These are phyloP conservation scores for Pseudognaphalium luteoalbum DNA, from an alignment of 129 eudicot genomes.

Conservation along the genomic window DNA sequence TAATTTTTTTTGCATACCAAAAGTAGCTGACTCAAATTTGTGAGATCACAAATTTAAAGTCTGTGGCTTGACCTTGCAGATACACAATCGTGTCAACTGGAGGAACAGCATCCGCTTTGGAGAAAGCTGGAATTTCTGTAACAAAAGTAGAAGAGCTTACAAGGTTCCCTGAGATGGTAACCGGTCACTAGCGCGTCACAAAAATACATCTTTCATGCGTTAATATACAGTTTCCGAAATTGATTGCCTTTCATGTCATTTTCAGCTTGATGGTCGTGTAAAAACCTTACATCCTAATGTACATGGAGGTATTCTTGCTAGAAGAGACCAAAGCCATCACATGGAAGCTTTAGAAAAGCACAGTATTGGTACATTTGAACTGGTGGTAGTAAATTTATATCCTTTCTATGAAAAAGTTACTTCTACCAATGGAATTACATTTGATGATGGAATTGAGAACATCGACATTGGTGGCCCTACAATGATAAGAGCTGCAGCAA, in stretches of 20 bases:
- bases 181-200: neutral
- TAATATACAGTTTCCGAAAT: neutral
- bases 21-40: neutral
- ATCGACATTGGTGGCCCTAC: constrained; percentile 99
- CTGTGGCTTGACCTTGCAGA: constrained; percentile 37
- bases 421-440: constrained; percentile 54
- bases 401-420: constrained; percentile 93
- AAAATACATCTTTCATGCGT: constrained; percentile 9
- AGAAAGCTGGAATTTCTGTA: constrained; percentile 70
- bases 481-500: constrained; percentile 99
- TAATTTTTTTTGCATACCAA: neutral
- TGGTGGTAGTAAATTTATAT: constrained; percentile 90
- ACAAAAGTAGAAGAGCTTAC: constrained; percentile 93
- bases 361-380: constrained; percentile 84
- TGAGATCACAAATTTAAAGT: constrained; percentile 2
- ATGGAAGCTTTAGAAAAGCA: constrained; percentile 91
- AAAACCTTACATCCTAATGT: constrained; percentile 92
- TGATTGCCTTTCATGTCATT: constrained; percentile 10
- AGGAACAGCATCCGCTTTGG: constrained; percentile 95
- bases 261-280: constrained; percentile 98
- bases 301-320: constrained; percentile 98
- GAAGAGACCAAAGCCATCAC: constrained; percentile 93
- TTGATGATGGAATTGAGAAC: constrained; percentile 95
- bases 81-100: constrained; percentile 95
- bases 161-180: constrained; percentile 91